These are phyloP conservation scores for Solanum piurae DNA, from an alignment of 257 asterid species.

Conservation along the genomic window DNA sequence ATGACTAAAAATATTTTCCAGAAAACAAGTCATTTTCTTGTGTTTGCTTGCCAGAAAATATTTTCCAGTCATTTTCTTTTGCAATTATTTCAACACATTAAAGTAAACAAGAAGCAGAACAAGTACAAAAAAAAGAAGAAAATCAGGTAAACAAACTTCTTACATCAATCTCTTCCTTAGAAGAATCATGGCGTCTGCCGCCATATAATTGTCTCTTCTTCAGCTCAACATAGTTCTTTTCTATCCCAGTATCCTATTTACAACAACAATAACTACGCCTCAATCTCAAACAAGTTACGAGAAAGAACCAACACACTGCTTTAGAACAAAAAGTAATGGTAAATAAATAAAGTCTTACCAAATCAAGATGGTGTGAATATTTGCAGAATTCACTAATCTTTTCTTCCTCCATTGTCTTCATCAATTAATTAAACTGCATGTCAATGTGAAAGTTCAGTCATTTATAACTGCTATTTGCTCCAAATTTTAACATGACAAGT, in stretches of 20 bases:
- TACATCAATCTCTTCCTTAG: conserved; percentile 35
- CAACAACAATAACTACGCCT: neutral
- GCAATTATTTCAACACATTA: neutral
- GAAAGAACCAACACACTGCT: neutral
- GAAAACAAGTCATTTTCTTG: neutral
- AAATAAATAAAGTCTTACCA: conserved; percentile 1
- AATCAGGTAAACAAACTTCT: neutral
- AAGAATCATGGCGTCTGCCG: conserved; percentile 22
- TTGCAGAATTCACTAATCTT: conserved; percentile 4
- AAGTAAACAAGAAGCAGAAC: neutral
- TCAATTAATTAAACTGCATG: neutral
- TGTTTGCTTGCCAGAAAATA: neutral
- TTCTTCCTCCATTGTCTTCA: conserved; percentile 10
- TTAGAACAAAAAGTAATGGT: neutral
- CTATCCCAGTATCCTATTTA: conserved; percentile 20
- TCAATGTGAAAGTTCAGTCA: neutral
- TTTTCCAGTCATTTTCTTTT: neutral
- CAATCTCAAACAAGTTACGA: neutral
- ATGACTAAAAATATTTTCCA: too few relatives aligned
- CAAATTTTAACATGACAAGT: neutral
- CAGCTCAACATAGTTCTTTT: conserved; percentile 18
- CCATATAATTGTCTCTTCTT: conserved; percentile 44
- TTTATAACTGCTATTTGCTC: neutral
- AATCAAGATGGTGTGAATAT: conserved; percentile 2
- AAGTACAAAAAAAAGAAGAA: neutral